Evolutionary conservation across 139 green algal species (phyloP).

Genomic region (Chlorella sp.): DNA sequence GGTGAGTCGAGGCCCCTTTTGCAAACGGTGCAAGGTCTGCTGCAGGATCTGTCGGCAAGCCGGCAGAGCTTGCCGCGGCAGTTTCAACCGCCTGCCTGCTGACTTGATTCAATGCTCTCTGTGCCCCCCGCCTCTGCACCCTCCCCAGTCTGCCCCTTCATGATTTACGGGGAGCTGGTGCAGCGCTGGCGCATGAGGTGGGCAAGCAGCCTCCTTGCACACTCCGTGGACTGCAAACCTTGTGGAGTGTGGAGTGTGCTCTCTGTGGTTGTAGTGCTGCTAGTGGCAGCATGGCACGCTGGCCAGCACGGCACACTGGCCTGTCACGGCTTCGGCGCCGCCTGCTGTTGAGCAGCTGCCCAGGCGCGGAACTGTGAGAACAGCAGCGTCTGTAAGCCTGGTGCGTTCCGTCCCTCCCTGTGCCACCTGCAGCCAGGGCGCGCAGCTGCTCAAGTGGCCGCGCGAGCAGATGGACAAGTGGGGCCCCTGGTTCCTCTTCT

Average conservation of each 20-base stretch:
- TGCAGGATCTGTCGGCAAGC: no score
- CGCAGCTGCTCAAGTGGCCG: slow-evolving; percentile 78
- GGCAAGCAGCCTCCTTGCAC: not conserved
- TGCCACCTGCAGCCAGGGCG: slow-evolving; percentile 42
- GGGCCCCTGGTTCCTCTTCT: slow-evolving; percentile 64
- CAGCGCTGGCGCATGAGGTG: slow-evolving; percentile 62
- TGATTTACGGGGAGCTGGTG: slow-evolving; percentile 83
- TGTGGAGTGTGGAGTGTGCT: no score
- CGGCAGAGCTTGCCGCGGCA: no score
- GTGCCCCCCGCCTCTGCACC: not conserved
- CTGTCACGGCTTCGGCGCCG: no score
- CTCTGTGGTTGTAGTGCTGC: no score
- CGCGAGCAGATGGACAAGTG: slow-evolving; percentile 45
- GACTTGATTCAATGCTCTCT: not conserved
- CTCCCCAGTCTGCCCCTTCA: slow-evolving; percentile 81
- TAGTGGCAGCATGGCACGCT: not conserved
- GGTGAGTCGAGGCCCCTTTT: not conserved
- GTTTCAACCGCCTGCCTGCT: no score
- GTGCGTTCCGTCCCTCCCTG: not conserved
- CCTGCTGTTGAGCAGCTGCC: no score
- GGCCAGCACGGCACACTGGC: no score
- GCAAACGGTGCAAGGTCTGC: no score
- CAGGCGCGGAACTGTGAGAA: not conserved
- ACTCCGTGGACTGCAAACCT: no score
- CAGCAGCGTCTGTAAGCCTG: not conserved